These are phyloP conservation scores for Coelastrella sp. DNA, from an alignment of 139 green algal species.

Conservation along the genomic window DNA sequence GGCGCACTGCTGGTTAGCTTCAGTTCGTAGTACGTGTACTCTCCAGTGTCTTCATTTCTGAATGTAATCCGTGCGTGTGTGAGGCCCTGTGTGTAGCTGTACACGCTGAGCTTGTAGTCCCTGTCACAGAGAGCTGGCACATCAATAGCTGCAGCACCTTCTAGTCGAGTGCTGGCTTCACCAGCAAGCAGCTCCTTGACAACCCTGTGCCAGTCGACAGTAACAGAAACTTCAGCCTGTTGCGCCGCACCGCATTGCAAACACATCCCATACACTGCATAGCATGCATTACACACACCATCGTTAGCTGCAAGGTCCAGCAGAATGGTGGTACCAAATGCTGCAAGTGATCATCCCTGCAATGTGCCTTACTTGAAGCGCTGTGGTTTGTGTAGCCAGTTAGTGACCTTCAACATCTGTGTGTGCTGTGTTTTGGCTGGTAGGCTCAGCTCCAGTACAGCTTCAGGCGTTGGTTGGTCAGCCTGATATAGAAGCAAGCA, in stretches of 20 bases:
- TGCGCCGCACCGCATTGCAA: no score
- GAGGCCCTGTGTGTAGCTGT: slow-evolving; percentile 62
- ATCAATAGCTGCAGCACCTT: slow-evolving; percentile 73
- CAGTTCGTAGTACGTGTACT: slow-evolving; percentile 86
- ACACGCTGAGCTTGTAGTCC: slow-evolving; percentile 79
- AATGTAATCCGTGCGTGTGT: slow-evolving; percentile 74
- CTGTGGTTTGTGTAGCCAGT: slow-evolving; percentile 86
- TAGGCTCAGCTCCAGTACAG: slow-evolving; percentile 58
- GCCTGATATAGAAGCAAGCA: background rate
- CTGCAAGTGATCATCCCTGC: no score
- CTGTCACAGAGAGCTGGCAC: slow-evolving; percentile 70
- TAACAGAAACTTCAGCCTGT: no score
- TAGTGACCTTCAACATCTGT: slow-evolving; percentile 75
- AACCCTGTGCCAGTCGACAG: slow-evolving; percentile 11
- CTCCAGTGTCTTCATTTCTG: slow-evolving; percentile 78
- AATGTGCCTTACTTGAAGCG: slow-evolving; percentile 67
- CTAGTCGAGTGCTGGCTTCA: slow-evolving; percentile 60
- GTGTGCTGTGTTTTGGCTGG: slow-evolving; percentile 70
- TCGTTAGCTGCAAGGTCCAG: no score
- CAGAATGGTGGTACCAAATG: no score
- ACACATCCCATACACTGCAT: no score
- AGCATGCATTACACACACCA: no score
- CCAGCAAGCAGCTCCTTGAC: slow-evolving; percentile 54
- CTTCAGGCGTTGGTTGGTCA: slow-evolving; percentile 31
- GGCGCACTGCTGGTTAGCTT: slow-evolving; percentile 65